Evolutionary conservation across 495 filamentous ascomycete species (phyloP).

Genomic region (Penicillium antarcticum): DNA sequence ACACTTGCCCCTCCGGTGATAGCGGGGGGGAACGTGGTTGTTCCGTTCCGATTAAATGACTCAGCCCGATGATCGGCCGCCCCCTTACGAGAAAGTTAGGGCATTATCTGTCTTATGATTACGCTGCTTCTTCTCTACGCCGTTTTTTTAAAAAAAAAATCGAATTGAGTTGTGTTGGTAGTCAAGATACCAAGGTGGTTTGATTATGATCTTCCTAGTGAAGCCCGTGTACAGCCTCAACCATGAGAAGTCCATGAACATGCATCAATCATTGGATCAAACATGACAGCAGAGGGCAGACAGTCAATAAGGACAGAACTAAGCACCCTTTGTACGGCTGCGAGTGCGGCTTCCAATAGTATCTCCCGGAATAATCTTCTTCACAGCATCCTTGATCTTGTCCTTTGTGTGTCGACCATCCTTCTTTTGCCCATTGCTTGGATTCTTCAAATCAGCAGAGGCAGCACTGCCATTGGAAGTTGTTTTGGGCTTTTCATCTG

Average conservation of each 20-base stretch:
- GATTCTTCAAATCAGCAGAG: neutral
- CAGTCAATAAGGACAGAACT: neutral
- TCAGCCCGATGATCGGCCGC: slow-evolving; percentile 27
- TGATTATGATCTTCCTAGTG: neutral
- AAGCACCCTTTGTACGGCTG: slow-evolving; percentile 36
- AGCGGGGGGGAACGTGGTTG: slow-evolving; percentile 33
- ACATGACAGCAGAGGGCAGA: neutral
- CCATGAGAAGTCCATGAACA: neutral
- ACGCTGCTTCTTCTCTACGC: neutral
- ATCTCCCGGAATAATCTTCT: slow-evolving; percentile 30
- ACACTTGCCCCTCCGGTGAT: slow-evolving; percentile 27
- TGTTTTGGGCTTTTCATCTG: slow-evolving; percentile 8
- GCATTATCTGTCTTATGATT: no score
- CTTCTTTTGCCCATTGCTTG: slow-evolving; percentile 28
- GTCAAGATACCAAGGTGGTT: neutral
- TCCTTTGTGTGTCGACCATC: slow-evolving; percentile 33
- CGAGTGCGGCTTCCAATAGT: slow-evolving; percentile 42
- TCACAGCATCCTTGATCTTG: slow-evolving; percentile 31
- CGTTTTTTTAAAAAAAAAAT: neutral
- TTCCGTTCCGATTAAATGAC: slow-evolving; percentile 37
- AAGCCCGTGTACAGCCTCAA: neutral
- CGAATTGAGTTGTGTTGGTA: no score
- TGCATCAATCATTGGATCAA: neutral
- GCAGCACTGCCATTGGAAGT: slow-evolving; percentile 13
- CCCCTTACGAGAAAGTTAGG: neutral